These are phyloP conservation scores for Apiotrichum sp. DNA, from an alignment of 1,284 basidiomycete genomes.

Conservation along the genomic window DNA sequence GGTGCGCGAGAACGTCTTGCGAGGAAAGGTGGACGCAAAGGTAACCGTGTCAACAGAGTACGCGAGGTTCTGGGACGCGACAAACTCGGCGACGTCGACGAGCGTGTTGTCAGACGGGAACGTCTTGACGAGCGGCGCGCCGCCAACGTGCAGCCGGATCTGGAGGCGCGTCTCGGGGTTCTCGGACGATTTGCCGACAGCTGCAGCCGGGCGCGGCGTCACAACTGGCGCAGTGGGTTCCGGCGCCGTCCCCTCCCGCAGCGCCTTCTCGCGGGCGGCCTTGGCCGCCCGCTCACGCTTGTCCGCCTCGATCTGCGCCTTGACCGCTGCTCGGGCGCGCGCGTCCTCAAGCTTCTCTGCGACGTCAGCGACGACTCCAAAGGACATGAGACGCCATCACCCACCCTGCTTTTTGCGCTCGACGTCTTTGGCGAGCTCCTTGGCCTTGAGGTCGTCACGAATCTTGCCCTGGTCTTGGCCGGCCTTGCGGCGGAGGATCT, in stretches of 20 bases:
- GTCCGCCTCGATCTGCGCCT: constrained; percentile 89
- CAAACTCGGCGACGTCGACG: constrained; percentile 74
- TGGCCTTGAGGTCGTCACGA: constrained; percentile 69
- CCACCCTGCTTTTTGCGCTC: constrained; percentile 69
- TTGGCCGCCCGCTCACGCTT: constrained; percentile 82
- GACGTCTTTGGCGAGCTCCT: constrained; percentile 72
- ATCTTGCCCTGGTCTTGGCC: constrained; percentile 71
- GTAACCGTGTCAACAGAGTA: constrained; percentile 69
- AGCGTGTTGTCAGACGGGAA: constrained; percentile 70
- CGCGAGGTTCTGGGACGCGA: constrained; percentile 64
- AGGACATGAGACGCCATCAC: constrained; percentile 2
- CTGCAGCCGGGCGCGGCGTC: constrained; percentile 13
- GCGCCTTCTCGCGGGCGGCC: constrained; percentile 75
- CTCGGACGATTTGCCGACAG: constrained; percentile 59
- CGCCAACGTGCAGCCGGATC: constrained; percentile 72
- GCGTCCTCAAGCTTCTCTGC: constrained; percentile 80
- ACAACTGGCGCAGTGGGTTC: constrained; percentile 45
- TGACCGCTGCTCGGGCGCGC: constrained; percentile 72
- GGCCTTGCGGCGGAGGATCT: constrained; percentile 67
- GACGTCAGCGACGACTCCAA: neutral
- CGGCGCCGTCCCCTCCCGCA: constrained; percentile 61
- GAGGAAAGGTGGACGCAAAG: constrained; percentile 74
- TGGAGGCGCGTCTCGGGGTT: constrained; percentile 75
- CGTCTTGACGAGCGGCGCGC: constrained; percentile 70
- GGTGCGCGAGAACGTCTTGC: constrained; percentile 46